These are phyloP conservation scores for Schizophyllum amplum DNA, from an alignment of 1,284 basidiomycete species.

Conservation along the genomic window DNA sequence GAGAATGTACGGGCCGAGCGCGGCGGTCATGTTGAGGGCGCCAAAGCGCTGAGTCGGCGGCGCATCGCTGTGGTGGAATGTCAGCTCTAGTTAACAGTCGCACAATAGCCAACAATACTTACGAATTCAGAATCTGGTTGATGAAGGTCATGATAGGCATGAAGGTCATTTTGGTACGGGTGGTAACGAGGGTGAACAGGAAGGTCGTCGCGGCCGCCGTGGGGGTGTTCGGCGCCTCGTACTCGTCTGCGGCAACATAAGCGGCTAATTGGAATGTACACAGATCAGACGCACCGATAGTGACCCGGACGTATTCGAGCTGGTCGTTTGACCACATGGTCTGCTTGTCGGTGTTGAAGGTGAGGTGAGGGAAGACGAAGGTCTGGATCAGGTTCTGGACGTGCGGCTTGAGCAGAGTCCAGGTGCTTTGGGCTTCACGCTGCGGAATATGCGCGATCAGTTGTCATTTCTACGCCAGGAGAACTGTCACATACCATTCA, in stretches of 20 bases:
- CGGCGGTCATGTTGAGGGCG: conserved; percentile 74
- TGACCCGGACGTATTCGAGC: conserved; percentile 67
- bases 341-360: conserved; percentile 61
- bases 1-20: conserved; percentile 71
- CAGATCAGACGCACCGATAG: conserved; percentile 49
- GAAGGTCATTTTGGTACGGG: conserved; percentile 72
- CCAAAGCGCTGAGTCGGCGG: conserved; percentile 66
- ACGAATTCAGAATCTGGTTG: conserved; percentile 62
- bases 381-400: conserved; percentile 63
- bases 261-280: background rate
- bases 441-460: conserved; percentile 20
- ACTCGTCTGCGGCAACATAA: conserved; percentile 64
- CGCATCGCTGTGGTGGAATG: conserved; percentile 32
- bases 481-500: conserved; percentile 59
- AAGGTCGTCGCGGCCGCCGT: conserved; percentile 73
- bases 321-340: conserved; percentile 73
- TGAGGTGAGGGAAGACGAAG: conserved; percentile 82
- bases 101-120: too few species aligned
- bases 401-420: conserved; percentile 79
- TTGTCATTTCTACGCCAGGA: too few species aligned
- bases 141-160: conserved; percentile 72
- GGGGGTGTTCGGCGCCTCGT: conserved; percentile 69
- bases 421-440: conserved; percentile 86
- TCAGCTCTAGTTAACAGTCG: background rate
- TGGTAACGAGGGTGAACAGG: conserved; percentile 67